Conservation (phyloP, 352 stramenopile genomes). For the Phytopythium oedochilum region DNA sequence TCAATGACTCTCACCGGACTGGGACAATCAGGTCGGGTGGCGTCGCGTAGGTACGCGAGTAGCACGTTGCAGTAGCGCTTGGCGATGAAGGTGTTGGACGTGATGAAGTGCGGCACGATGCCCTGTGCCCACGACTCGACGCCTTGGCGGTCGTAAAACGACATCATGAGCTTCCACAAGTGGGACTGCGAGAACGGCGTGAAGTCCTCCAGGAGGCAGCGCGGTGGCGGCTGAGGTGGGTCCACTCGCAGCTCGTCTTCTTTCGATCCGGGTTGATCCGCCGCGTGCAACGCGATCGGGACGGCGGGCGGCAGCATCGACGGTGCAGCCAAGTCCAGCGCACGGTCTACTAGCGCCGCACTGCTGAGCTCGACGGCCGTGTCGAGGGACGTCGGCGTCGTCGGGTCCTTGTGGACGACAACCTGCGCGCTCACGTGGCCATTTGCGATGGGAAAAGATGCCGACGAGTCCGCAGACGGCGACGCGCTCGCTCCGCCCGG, state of each 20-base stretch:
- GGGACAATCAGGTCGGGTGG: conserved; percentile 17
- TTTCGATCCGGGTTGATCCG: conserved; percentile 14
- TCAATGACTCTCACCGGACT: conserved; percentile 16
- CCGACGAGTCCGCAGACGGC: neutral
- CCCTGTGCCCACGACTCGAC: conserved; percentile 88
- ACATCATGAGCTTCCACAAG: conserved; percentile 95
- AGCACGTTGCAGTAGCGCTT: conserved; percentile 83
- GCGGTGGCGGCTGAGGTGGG: conserved; percentile 21
- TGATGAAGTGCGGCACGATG: conserved; percentile 96
- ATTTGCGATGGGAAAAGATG: neutral
- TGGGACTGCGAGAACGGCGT: conserved; percentile 86
- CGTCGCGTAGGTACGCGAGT: conserved; percentile 63
- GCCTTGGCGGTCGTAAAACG: conserved; percentile 86
- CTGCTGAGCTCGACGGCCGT: neutral
- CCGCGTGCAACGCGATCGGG: neutral
- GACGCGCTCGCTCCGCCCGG: conserved; percentile 7
- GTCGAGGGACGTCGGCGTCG: neutral
- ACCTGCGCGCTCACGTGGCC: neutral
- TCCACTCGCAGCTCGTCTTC: conserved; percentile 42
- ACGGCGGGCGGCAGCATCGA: neutral
- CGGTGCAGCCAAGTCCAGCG: neutral
- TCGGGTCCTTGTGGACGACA: neutral
- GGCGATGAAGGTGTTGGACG: conserved; percentile 94
- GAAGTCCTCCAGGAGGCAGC: conserved; percentile 87
- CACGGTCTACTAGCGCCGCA: neutral